These are phyloP conservation scores for Alternaria arborescens DNA, from an alignment of 2,329 filamentous ascomycete genomes.

Conservation along the genomic window DNA sequence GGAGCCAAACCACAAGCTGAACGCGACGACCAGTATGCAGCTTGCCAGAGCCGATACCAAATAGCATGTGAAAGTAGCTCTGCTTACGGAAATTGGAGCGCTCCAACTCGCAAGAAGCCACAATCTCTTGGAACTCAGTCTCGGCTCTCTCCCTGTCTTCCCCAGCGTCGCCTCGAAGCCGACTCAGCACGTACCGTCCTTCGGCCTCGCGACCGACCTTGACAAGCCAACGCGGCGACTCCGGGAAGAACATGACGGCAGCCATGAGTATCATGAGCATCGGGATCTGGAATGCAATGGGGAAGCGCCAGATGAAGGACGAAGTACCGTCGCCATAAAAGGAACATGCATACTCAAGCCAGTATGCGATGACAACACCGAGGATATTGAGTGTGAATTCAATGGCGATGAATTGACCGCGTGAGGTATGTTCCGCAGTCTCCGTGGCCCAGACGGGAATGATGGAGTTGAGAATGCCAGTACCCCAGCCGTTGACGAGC, in stretches of 20 bases:
- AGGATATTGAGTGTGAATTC: conserved; percentile 79
- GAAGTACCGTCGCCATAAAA: conserved; percentile 68
- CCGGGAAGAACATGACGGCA: conserved; percentile 72
- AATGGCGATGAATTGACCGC: conserved; percentile 74
- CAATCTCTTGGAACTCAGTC: conserved; percentile 71
- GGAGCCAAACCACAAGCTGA: conserved; percentile 75
- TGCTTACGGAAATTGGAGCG: conserved; percentile 57
- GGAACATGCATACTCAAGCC: conserved; percentile 62
- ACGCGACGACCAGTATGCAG: conserved; percentile 73
- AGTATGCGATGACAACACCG: conserved; percentile 70
- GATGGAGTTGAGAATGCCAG: conserved; percentile 74
- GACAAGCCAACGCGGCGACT: conserved; percentile 72
- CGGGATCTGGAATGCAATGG: conserved; percentile 74
- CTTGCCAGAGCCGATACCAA: conserved; percentile 70
- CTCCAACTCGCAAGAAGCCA: conserved; percentile 69
- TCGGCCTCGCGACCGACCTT: conserved; percentile 73
- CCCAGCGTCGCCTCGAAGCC: conserved; percentile 67
- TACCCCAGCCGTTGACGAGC: conserved; percentile 71
- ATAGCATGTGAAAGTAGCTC: conserved; percentile 72
- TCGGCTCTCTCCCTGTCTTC: conserved; percentile 57
- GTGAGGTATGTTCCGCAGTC: conserved; percentile 71
- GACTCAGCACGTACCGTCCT: conserved; percentile 69
- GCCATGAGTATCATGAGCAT: conserved; percentile 66
- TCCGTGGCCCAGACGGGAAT: conserved; percentile 77
- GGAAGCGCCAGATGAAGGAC: conserved; percentile 72